Conservation (phyloP, 2,329 filamentous ascomycete species). For the Ophiostoma triangulosporum region DNA sequence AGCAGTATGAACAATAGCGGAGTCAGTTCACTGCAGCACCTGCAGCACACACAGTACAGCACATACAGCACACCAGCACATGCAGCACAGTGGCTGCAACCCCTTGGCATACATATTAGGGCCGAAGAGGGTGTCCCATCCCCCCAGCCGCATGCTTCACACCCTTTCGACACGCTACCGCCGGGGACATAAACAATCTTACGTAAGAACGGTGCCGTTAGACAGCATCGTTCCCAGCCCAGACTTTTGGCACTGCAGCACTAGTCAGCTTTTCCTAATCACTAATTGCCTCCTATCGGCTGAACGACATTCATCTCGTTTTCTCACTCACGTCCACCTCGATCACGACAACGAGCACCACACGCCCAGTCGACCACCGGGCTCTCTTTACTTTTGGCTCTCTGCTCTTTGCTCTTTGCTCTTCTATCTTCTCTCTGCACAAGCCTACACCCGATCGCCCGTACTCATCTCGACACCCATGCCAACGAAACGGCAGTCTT, state of each 20-base stretch:
- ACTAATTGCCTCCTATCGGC: not conserved
- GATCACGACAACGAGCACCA: not conserved
- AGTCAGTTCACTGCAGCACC: too few species aligned
- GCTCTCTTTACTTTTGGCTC: not conserved
- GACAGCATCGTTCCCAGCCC: not conserved
- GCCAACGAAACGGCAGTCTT: not conserved
- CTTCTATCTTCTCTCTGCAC: not conserved
- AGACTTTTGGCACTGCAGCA: not conserved
- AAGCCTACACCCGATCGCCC: not conserved
- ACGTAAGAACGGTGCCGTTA: not conserved
- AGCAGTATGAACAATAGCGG: too few species aligned
- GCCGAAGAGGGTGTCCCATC: not conserved
- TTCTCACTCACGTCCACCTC: not conserved
- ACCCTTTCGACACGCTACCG: not conserved
- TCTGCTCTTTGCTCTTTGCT: too few species aligned
- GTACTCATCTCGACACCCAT: not conserved
- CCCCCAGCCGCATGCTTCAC: not conserved
- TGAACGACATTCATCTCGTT: not conserved
- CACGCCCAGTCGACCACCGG: not conserved
- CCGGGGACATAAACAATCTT: not conserved
- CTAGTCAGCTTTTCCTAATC: not conserved
- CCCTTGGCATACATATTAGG: not conserved
- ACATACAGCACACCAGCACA: not conserved
- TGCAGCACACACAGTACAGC: not conserved
- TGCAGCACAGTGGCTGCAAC: not conserved